Base-by-base conservation (phyloP, 2,329 filamentous ascomycete species). In the Hirsutella rhossiliensis region DNA sequence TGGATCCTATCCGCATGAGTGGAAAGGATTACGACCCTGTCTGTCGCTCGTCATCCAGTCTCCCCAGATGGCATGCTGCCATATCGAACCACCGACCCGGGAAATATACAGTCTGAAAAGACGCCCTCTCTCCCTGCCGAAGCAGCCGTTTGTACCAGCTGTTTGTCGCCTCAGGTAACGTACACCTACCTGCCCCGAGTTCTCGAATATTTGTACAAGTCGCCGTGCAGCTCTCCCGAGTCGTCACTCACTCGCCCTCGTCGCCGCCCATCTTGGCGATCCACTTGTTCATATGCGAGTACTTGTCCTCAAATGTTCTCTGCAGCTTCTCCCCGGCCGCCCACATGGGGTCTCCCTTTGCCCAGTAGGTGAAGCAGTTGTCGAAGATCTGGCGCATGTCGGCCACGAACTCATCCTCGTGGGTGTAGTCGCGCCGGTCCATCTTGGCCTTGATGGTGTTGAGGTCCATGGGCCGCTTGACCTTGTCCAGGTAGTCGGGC, bases 291-390 rank as follows among this genome's bases (percentile, higher is more conserved):
- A 80, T 78, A 46, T 71, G 66, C 0, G 62, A 61, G 52, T 69
- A 81, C 59, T 80, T 80, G 51, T 80, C 71, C 53, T 77, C 75
- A 48, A 76, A 71, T 11, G 66, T 68, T 48, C 72, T 75, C 56
- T 81, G 71, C 42, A 82, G 69, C 48, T 70, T 72, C 59, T 77
- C 67, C 48, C 76, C 76, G 1, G 72, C 67, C 0, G 56, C 54
- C 62, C 69, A 79, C 62, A 80, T 76, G 0, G 67, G 65, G 41
- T 76, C 71, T 23, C 66, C 65, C 48, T 68, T 67, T 40, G 64
- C 71, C 73, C 77, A 80, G 59, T 81, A 82, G n/a, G 68, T 71
- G 57, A 75, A 80, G 57, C 76, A 80, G 56, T 81, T 82, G 23
- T 68, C 60, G 46, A 80, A 80, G 31, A 82, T 81, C 53, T 77